Evolutionary conservation across 2,329 filamentous ascomycete species (phyloP).

Genomic region (Fusarium sp.): DNA sequence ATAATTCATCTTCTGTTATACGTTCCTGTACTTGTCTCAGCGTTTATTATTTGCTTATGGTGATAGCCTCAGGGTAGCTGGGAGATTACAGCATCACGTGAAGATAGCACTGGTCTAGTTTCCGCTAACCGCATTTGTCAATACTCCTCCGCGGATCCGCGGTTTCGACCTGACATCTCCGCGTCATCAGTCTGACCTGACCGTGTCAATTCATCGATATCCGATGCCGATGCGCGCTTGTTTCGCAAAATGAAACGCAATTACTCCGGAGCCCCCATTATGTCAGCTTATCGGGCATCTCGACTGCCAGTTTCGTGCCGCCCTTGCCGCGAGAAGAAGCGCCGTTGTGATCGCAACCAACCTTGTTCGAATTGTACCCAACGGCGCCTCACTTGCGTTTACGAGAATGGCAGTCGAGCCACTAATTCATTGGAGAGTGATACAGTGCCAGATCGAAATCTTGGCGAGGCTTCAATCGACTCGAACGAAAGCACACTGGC

Average conservation of each 20-base stretch:
- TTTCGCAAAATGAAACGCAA: background rate
- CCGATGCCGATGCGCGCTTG: background rate
- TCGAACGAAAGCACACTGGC: background rate
- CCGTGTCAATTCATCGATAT: background rate
- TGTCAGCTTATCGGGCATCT: background rate
- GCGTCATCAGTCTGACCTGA: background rate
- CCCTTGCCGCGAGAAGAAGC: background rate
- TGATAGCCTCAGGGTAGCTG: background rate
- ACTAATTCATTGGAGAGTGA: background rate
- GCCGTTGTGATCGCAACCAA: slow-evolving; percentile 5
- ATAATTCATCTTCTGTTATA: background rate
- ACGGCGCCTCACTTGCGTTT: background rate
- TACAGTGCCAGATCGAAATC: no score
- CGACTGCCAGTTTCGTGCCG: background rate
- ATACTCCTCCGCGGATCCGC: background rate
- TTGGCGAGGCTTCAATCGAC: background rate
- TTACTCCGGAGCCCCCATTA: background rate
- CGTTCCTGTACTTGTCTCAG: background rate
- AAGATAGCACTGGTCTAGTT: rapidly evolving
- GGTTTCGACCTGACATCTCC: background rate
- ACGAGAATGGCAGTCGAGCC: background rate
- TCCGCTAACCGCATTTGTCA: background rate
- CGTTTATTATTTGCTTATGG: background rate
- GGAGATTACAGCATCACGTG: background rate
- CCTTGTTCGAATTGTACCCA: slow-evolving; percentile 14